A percentile compares a stretch with the other conserved stretches of the same genome.
Conservation (phyloP, 2,329 filamentous ascomycete genomes). For the Calonectria montana region DNA sequence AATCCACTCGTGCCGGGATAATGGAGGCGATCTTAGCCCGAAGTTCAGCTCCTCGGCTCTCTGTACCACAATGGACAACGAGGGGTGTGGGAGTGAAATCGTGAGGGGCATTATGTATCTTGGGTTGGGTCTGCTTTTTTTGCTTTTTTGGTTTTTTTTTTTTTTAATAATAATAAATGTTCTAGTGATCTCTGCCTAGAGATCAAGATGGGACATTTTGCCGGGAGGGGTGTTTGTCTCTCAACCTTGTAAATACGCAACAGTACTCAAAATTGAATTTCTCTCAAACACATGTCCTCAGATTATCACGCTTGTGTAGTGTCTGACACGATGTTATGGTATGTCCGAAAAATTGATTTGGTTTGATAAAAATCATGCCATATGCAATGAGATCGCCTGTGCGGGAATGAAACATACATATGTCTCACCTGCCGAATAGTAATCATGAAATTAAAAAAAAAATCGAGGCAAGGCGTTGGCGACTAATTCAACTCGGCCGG, state of each 20-base stretch:
- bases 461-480: neutral
- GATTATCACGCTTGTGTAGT: conserved; percentile 11
- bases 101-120: neutral
- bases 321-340: conserved; percentile 13
- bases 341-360: neutral
- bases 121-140: conserved; percentile 10
- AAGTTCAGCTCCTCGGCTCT: neutral
- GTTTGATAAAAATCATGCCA: conserved; percentile 1
- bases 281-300: conserved; percentile 24
- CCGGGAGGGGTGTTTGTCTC: conserved; percentile 33
- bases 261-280: conserved; percentile 33
- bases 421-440: conserved; percentile 4
- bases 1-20: neutral
- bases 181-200: conserved; percentile 17
- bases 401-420: conserved; percentile 6
- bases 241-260: conserved; percentile 39
- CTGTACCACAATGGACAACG: neutral
- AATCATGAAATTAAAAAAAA: conserved; percentile 7
- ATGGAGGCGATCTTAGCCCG: neutral
- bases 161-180: conserved; percentile 23
- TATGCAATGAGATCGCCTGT: conserved; percentile 2
- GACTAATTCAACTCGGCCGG: conserved; percentile 14
- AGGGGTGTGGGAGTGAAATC: neutral
- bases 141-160: conserved; percentile 25
- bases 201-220: conserved; percentile 32